These are phyloP conservation scores for Malus hybrid DNA, from an alignment of 331 rosid species.

Conservation along the genomic window DNA sequence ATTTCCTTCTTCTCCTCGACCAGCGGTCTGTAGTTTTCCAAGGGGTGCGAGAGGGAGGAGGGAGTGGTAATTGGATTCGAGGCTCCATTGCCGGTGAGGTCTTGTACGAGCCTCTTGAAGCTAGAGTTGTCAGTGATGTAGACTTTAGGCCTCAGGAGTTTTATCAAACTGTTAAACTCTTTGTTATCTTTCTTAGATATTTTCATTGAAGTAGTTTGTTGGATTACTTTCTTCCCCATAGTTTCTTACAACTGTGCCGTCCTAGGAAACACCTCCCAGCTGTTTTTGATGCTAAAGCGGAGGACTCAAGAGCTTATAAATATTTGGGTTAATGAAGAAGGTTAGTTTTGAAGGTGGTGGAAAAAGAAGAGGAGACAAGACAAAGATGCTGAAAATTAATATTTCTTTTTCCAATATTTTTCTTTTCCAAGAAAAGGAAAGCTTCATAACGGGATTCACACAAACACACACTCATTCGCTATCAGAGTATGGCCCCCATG, in stretches of 20 bases:
- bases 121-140: constrained; percentile 54
- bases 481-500: not conserved
- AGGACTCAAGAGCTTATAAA: constrained; percentile 34
- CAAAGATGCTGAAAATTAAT: constrained; percentile 31
- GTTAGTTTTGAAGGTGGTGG: constrained; percentile 13
- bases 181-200: constrained; percentile 27
- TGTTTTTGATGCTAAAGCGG: constrained; percentile 21
- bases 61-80: not conserved
- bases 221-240: constrained; percentile 56
- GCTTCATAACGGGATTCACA: not conserved
- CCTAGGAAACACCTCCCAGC: constrained; percentile 37
- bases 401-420: not conserved
- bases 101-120: constrained; percentile 63
- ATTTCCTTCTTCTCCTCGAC: constrained; percentile 1
- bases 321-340: constrained; percentile 19
- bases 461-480: not conserved
- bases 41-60: constrained; percentile 6
- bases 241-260: constrained; percentile 26
- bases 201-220: constrained; percentile 22
- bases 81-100: constrained; percentile 54
- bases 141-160: constrained; percentile 49
- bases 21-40: not conserved
- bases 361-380: constrained; percentile 15
- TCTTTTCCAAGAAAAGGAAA: not conserved
- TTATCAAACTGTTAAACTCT: constrained; percentile 40